phyloP scores from a whole-genome alignment of 148 eudicot genomes.

The Rhododendron mucronatum region DNA sequence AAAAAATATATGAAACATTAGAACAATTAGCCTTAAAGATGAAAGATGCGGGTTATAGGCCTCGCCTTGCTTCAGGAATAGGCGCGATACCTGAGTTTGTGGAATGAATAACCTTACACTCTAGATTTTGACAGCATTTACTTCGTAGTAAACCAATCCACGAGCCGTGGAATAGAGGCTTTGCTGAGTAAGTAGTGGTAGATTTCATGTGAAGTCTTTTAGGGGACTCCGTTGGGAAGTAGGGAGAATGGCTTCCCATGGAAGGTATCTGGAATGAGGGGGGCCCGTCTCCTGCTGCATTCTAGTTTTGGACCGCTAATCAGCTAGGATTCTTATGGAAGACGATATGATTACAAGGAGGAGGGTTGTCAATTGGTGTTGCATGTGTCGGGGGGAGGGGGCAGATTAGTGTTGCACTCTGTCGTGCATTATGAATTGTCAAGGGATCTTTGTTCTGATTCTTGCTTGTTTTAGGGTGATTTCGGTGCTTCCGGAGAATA shows the following conservation, averaged over 20 bases:
- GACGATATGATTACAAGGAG: neutral
- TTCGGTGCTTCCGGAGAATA: neutral
- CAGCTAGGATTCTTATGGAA: neutral
- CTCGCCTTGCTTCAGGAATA: neutral
- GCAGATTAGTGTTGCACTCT: too few relatives aligned
- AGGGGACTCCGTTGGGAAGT: neutral
- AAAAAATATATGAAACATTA: constrained; percentile 42
- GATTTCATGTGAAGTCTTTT: neutral
- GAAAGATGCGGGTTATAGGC: constrained; percentile 31
- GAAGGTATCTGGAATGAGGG: neutral
- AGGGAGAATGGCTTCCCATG: neutral
- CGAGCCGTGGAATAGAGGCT: neutral
- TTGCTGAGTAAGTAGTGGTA: neutral
- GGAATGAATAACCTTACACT: neutral
- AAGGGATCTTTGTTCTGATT: too few relatives aligned
- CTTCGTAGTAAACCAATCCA: neutral
- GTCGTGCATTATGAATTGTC: too few relatives aligned
- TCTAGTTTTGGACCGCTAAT: neutral
- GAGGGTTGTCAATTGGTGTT: neutral
- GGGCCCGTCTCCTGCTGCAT: neutral
- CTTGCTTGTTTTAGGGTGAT: too few relatives aligned
- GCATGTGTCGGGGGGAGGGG: neutral
- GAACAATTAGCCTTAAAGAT: constrained; percentile 39
- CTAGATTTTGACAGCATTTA: neutral
- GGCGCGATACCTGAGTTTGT: constrained; percentile 7